A percentile compares a stretch with the other conserved stretches of the same genome.
Evolutionary conservation across 106 monocot species (phyloP).

Genomic region (Gastrodia elata): DNA sequence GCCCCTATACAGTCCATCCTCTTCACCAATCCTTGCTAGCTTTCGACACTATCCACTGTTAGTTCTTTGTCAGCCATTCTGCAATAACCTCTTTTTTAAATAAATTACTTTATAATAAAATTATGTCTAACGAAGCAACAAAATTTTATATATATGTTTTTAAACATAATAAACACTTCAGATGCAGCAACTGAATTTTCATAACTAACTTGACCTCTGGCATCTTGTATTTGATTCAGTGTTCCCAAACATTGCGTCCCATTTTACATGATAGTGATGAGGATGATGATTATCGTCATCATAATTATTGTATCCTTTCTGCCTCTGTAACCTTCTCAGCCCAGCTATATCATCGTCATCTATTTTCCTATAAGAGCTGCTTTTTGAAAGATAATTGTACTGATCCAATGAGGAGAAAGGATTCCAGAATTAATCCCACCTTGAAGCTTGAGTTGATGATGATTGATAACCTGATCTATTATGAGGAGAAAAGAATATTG

Average conservation of each 20-base stretch:
- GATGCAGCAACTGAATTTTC: conserved; percentile 8
- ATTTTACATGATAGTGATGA: neutral
- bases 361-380: conserved; percentile 17
- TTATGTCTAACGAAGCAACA: no score
- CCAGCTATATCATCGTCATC: conserved; percentile 37
- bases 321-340: conserved; percentile 41
- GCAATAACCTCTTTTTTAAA: no score
- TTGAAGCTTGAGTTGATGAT: conserved; percentile 35
- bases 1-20: no score
- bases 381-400: conserved; percentile 18
- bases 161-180: neutral
- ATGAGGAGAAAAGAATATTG: conserved; percentile 33
- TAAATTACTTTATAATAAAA: no score
- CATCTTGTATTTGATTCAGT: conserved; percentile 6
- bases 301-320: conserved; percentile 69
- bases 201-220: conserved; percentile 3
- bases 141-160: no score
- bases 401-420: conserved; percentile 52
- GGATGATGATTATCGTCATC: conserved; percentile 40
- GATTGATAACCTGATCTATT: conserved; percentile 36
- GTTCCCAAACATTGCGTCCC: conserved; percentile 5
- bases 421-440: conserved; percentile 75
- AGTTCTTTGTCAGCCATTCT: no score
- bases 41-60: no score
- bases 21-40: no score